Evolutionary conservation across 108 stramenopile genomes (phyloP), one percentile per base, ranked within the genome.

Genomic region (Skeletonema menzelii): DNA sequence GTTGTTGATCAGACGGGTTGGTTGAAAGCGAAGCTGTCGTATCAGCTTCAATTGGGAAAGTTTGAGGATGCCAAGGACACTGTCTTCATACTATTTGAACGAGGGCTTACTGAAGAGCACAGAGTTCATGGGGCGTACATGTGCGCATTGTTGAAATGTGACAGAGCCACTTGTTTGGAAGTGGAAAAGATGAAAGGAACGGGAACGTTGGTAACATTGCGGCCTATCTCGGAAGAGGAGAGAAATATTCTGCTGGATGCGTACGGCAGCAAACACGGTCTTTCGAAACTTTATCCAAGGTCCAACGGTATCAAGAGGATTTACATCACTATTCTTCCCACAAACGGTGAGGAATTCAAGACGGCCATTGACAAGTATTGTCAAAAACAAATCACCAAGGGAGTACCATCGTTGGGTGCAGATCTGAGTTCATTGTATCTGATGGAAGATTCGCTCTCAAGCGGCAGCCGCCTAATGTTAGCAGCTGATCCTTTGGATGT

Each of bases 41-140:
- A 95, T 67, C 86, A 90, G 42, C 71, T 97, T 37, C 77, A 80
- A 42, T 73, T 90, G n/a, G 93, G 86, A 0, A 67, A 72, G 22
- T 92, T 79, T 71, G 83, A 83, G 0, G 91, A 84, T 34, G 98
- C 96, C 0, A 70, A 75, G 47, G 62, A 88, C 58, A 84, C 88
- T 0, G 87, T 84, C 47, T 56, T 82, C 57, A 44, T 67, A 4
- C 61, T 95, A 19, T 87, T 96, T 56, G 59, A 82, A 24, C 87
- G 89, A 22, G 94, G 94, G 10, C 64, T 79, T 56, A 95, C 89
- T 32, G 98, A 99, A 72, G 89, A 98, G 77, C 94, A 96, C 80
- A 61, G 82, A 34, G 83, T 94, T 61, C 98, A 99, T 82, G 79
- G 88, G 4, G 91, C 94, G 8, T 89, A 96, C 73, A 97, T 97